These are phyloP conservation scores for Erodium maritimum DNA, from an alignment of 345 rosid genomes.

Conservation along the genomic window DNA sequence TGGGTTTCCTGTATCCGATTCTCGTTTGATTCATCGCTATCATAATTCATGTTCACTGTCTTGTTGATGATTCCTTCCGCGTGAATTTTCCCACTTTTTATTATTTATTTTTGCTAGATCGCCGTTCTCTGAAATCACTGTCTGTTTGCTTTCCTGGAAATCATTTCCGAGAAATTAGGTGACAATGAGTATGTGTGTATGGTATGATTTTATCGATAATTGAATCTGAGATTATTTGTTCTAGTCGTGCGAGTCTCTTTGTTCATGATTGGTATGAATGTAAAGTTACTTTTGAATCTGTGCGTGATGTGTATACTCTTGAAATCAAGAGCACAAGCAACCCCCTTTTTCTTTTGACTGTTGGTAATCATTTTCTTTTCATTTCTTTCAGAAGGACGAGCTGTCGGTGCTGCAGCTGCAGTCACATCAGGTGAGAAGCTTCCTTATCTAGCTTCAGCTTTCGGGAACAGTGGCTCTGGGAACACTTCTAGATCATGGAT, in stretches of 20 bases:
- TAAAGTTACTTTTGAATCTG: too few relatives aligned
- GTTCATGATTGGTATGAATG: too few relatives aligned
- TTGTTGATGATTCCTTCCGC: too few relatives aligned
- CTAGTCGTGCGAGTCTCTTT: too few relatives aligned
- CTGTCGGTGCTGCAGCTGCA: conserved; percentile 58
- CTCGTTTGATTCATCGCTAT: neutral
- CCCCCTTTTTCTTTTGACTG: neutral
- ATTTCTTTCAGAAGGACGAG: conserved; percentile 49
- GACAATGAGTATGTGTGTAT: neutral
- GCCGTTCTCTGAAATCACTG: neutral
- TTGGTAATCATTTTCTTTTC: neutral
- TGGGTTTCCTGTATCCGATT: too few relatives aligned
- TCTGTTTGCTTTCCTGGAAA: neutral
- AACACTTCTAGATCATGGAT: conserved; percentile 56
- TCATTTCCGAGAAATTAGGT: neutral
- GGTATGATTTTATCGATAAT: neutral
- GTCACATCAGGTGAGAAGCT: conserved; percentile 46
- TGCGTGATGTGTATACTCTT: too few relatives aligned
- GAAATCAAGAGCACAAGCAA: too few relatives aligned
- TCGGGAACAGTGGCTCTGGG: conserved; percentile 34
- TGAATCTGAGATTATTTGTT: too few relatives aligned
- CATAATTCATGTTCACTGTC: neutral
- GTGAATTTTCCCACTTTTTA: too few relatives aligned
- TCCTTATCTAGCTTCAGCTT: conserved; percentile 39
- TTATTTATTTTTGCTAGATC: neutral